A percentile compares a stretch with the other conserved stretches of the same genome.
Evolutionary conservation across 139 green algal species (phyloP).

Genomic region (Chlamydomonas applanata): DNA sequence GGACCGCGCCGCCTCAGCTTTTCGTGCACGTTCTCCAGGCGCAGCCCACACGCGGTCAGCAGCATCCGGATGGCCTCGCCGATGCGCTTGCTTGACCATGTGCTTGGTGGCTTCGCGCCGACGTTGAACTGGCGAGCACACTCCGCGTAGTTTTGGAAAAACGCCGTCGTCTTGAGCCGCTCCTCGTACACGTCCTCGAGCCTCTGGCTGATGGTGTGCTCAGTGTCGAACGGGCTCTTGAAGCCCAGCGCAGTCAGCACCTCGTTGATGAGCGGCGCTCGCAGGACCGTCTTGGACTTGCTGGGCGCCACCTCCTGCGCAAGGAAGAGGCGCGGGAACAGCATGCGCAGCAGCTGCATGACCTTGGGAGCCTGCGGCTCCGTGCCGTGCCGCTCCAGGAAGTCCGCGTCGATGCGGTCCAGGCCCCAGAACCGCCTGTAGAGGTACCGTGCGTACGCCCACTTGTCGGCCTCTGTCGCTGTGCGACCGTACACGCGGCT

Average conservation of each 20-base stretch:
- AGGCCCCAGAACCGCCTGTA: not conserved
- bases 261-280: not conserved
- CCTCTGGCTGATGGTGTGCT: not conserved
- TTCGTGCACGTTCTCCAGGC: not conserved
- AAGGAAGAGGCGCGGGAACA: not conserved
- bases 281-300: not conserved
- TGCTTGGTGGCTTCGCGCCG: not conserved
- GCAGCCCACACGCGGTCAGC: not conserved
- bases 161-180: not conserved
- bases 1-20: not conserved
- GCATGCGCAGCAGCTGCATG: not conserved
- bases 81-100: not conserved
- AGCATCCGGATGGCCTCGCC: not conserved
- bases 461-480: constrained; percentile 2
- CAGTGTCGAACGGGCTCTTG: constrained; percentile 1
- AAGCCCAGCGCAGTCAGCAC: not conserved
- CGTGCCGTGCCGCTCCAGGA: constrained; percentile 1
- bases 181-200: not conserved
- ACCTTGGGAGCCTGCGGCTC: not conserved
- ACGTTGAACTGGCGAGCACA: not conserved
- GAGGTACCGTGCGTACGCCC: not conserved
- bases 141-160: not conserved
- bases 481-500: not conserved
- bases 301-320: not conserved
- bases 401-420: not conserved